Conservation (phyloP, 345 rosid species). For the Linum usitatissimum region DNA sequence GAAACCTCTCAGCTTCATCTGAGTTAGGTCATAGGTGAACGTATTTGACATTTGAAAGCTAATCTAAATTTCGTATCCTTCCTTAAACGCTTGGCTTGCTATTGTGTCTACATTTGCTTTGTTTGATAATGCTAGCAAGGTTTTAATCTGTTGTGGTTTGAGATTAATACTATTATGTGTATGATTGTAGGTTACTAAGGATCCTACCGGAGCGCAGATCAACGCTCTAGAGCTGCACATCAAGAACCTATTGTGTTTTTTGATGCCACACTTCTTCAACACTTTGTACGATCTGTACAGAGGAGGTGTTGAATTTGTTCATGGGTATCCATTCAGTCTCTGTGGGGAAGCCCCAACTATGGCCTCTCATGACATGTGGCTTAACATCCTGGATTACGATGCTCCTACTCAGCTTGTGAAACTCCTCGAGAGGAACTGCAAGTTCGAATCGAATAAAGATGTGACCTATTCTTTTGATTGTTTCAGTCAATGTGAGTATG, state of each 20-base stretch:
- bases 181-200: not conserved
- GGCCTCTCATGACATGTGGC: not conserved
- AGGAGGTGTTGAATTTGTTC: not conserved
- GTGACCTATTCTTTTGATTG: too few relatives aligned
- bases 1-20: too few relatives aligned
- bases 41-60: too few relatives aligned
- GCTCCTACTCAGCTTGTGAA: not conserved
- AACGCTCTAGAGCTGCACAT: not conserved
- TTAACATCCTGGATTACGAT: not conserved
- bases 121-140: too few relatives aligned
- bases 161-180: too few relatives aligned
- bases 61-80: too few relatives aligned
- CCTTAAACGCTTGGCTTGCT: too few relatives aligned
- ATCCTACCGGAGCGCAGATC: not conserved
- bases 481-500: too few relatives aligned
- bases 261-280: not conserved
- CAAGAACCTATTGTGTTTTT: not conserved
- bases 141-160: not conserved
- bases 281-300: not conserved
- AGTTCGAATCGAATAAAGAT: too few relatives aligned
- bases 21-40: too few relatives aligned
- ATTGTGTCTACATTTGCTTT: too few relatives aligned
- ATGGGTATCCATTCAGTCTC: not conserved
- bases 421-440: not conserved
- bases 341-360: not conserved